A percentile compares a stretch with the other conserved stretches of the same genome.
These are phyloP conservation scores for Penicillium soppii DNA, from an alignment of 495 filamentous ascomycete species.

Conservation along the genomic window DNA sequence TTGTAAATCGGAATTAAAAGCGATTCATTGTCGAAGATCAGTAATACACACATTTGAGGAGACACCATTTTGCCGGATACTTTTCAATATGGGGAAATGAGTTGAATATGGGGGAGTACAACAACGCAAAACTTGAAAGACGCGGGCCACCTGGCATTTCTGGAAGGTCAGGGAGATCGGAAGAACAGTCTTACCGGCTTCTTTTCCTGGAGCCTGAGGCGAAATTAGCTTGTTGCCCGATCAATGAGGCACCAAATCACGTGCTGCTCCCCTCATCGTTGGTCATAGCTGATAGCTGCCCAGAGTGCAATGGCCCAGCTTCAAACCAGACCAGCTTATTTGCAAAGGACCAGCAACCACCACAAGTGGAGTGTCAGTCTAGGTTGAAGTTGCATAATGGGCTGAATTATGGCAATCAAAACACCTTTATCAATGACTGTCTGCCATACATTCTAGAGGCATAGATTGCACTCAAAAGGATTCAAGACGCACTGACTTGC, in stretches of 20 bases:
- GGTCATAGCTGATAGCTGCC: conserved; percentile 1
- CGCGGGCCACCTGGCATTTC: conserved; percentile 26
- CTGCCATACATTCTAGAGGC: background rate
- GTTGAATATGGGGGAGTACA: conserved; percentile 23
- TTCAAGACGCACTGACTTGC: background rate
- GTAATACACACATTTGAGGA: conserved; percentile 42
- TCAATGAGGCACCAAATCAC: background rate
- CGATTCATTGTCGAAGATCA: background rate
- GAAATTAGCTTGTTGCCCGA: background rate
- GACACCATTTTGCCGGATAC: conserved; percentile 44
- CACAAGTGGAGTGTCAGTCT: background rate
- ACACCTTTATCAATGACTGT: background rate
- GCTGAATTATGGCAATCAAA: background rate
- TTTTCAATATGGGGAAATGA: conserved; percentile 4
- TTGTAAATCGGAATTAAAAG: background rate
- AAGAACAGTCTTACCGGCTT: conserved; percentile 4
- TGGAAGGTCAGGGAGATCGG: conserved; percentile 12
- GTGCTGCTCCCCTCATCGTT: background rate
- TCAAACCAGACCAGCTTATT: conserved; percentile 9
- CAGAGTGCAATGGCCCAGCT: conserved; percentile 7
- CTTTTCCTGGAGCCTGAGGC: background rate
- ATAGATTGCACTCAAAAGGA: background rate
- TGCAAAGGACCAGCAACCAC: conserved; percentile 5
- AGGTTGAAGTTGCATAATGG: background rate
- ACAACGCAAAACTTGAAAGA: conserved; percentile 24